A percentile compares a stretch with the other conserved stretches of the same genome.
Conservation (phyloP, 140 eudicot genomes). For the Ambrosia hybrid region DNA sequence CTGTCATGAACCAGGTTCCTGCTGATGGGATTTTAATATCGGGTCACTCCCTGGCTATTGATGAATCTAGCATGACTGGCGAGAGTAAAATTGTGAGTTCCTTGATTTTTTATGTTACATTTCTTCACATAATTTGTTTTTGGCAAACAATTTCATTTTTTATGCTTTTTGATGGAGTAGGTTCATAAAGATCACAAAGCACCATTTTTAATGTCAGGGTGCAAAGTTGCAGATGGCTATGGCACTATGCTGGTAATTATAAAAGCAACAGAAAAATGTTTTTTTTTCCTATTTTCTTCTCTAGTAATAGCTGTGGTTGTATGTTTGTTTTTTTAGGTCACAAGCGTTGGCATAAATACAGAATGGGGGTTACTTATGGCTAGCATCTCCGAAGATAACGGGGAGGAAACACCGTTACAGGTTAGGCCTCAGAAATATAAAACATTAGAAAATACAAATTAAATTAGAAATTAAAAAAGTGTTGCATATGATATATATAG, state of each 20-base stretch:
- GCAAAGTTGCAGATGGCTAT: slow-evolving; percentile 98
- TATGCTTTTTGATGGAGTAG: slow-evolving; percentile 30
- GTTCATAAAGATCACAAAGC: slow-evolving; percentile 73
- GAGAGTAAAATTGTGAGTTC: slow-evolving; percentile 89
- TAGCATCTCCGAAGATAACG: slow-evolving; percentile 94
- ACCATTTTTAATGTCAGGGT: slow-evolving; percentile 94
- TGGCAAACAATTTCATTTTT: slow-evolving; percentile 5
- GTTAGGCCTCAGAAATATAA: slow-evolving; percentile 32
- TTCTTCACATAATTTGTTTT: slow-evolving; percentile 5
- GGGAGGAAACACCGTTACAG: slow-evolving; percentile 98
- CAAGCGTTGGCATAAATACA: slow-evolving; percentile 89
- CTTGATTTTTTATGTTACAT: background rate
- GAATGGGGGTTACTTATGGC: slow-evolving; percentile 99
- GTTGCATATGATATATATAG: slow-evolving; percentile 37
- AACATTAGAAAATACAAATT: background rate
- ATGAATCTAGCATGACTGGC: slow-evolving; percentile 99
- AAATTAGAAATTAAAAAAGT: slow-evolving; percentile 1
- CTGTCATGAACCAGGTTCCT: slow-evolving; percentile 57
- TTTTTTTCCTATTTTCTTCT: background rate
- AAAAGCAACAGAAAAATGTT: background rate
- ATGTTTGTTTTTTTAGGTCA: slow-evolving; percentile 50
- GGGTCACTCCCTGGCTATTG: slow-evolving; percentile 88
- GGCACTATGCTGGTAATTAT: slow-evolving; percentile 89
- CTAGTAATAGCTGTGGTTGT: background rate
- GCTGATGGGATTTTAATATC: slow-evolving; percentile 86